Base-by-base conservation (phyloP, 305 asterid genomes). In the Fraxinus ornus region DNA sequence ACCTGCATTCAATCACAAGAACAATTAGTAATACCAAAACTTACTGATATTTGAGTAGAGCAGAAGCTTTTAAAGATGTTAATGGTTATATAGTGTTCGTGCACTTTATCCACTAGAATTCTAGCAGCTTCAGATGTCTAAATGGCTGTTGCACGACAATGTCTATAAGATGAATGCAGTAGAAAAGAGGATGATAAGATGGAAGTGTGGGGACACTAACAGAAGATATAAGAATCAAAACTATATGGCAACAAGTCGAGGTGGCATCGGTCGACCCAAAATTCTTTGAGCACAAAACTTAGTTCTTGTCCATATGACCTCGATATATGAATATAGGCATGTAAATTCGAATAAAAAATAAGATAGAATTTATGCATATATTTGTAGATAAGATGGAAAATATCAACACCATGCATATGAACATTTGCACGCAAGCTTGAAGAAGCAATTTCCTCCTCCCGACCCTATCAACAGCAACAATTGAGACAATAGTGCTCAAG, bases 381-480 rank as follows among this genome's bases (percentile, higher is more conserved):
- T 19, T 19, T 57, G 68, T 57, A 57, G 13, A 57, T 57, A 57
- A 57, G 28, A 57, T 19, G 28, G 28, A 19, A 55, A 70, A 24
- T 3, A 76, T 17, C 21, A 28, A 9, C 83, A 83, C 90, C 86
- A 85, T 86, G 52, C 86, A 79, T 8, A 87, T 49, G 8, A 83
- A 28, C 88, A 87, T 87, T 79, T 87, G 88, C 44, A 78, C 80
- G 44, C 87, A 79, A 77, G 88, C 90, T 62, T 87, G 87, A 21
- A 87, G 88, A 79, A 87, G 90, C 83, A 87, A 80, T 71, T 83
- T 85, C 78, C 84, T 83, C 77, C 90, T 82, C 32, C 90, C 91
- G 24, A 76, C 12, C 68, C 77, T 83, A 64, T 88, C 91, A 37
- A 88, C 89, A 3, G 75, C 70, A 37, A 36, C 60, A 62, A 88